Base-by-base conservation (phyloP, 208 protist genomes). In the Trichomonas gallinae region DNA sequence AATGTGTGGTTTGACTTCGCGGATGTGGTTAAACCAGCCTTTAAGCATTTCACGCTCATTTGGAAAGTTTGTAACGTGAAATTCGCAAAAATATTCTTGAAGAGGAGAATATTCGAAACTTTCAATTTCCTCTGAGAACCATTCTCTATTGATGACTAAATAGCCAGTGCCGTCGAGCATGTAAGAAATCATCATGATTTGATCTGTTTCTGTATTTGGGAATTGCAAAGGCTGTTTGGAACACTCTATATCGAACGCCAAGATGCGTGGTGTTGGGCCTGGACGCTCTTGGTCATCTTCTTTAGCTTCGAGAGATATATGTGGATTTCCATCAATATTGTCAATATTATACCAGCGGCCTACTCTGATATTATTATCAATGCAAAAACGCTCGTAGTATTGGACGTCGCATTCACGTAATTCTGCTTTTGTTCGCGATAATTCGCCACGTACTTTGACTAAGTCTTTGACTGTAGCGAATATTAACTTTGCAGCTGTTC, bases 141-240 rank as follows among this genome's bases (percentile, higher is more conserved):
- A 99, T 93, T 99, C 98, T 87, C 99, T 97, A 97, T 99, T 99
- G 72, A 99, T 97, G 97, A 99, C 99, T 17, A 99, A 97, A 97
- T 99, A 99, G 63, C 99, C 99, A 88, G 99, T 98, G 0, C 98
- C 98, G 97, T 99, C 99, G 11, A 99, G 96, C 99, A 99, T 99
- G 98, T 99, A 99, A 4, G 99, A 99, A 96, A 99, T 99, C 99
- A 99, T 99, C 98, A 99, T 99, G 63, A 99, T 99, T 96, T 98
- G 97, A 98, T 99, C 99, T 23, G 98, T 98, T 87, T 98, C 97
- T 0, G 97, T 45, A 97, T 99, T 99, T 40, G 99, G 99, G 97
- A 99, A 99, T 97, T 99, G 99, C 72, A 99, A 97, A 45, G 99
- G 99, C 8, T 98, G 97, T 97, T 99, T 99, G 0, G 99, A 99